Conservation (phyloP, 1,284 basidiomycete genomes). For the Quambalaria eucalypti region DNA sequence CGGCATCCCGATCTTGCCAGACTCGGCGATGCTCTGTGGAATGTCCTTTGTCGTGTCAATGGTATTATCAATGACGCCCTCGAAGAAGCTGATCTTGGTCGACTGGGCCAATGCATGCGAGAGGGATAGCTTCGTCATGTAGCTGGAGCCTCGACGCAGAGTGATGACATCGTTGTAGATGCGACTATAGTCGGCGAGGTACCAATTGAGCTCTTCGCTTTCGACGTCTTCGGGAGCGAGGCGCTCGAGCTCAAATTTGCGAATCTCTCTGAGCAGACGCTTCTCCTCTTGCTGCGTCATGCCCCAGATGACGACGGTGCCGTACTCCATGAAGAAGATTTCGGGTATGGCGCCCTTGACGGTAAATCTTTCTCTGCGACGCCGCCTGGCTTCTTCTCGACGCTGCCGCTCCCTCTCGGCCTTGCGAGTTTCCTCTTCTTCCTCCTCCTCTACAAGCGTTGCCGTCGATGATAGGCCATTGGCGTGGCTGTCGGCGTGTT, state of each 20-base stretch:
- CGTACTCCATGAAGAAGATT: conserved; percentile 79
- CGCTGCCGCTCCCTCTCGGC: conserved; percentile 1
- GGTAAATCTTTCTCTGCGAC: conserved; percentile 14
- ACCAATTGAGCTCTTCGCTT: conserved; percentile 94
- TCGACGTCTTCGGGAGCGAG: conserved; percentile 55
- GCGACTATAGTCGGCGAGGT: conserved; percentile 75
- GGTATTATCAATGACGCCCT: conserved; percentile 81
- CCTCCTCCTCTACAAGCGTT: conserved; percentile 4
- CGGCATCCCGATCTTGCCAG: conserved; percentile 69
- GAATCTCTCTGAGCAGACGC: conserved; percentile 69
- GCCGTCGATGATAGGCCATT: conserved; percentile 2
- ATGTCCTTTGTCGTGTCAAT: conserved; percentile 96
- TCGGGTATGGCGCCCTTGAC: conserved; percentile 35
- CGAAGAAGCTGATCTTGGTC: conserved; percentile 69
- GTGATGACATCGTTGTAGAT: conserved; percentile 99
- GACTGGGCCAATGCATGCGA: conserved; percentile 92
- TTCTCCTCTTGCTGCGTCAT: conserved; percentile 89
- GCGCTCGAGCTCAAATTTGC: conserved; percentile 83
- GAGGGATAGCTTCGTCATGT: conserved; percentile 92
- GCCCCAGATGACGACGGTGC: conserved; percentile 86
- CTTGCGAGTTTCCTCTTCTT: neutral
- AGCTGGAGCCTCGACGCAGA: conserved; percentile 81
- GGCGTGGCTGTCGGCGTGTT: neutral
- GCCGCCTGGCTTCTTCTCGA: conserved; percentile 2
- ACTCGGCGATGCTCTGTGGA: conserved; percentile 82